Conservation (phyloP, 2,329 filamentous ascomycete genomes). For the Didymella glomerata region DNA sequence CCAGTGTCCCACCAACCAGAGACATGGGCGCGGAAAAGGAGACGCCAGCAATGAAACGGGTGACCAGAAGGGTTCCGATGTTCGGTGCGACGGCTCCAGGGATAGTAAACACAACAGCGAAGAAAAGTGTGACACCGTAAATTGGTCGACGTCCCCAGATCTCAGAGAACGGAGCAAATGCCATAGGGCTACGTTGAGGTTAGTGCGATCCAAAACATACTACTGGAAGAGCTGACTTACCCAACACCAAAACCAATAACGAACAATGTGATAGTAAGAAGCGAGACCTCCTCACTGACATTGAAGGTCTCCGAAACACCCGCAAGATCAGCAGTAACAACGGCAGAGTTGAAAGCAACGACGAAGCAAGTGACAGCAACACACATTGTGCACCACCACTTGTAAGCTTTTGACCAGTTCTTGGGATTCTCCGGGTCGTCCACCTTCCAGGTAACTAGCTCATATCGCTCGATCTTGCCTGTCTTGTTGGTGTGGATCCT, state of each 20-base stretch:
- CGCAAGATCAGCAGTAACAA: slow-evolving; percentile 78
- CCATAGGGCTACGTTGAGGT: slow-evolving; percentile 70
- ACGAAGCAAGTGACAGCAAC: slow-evolving; percentile 68
- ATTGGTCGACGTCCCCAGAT: slow-evolving; percentile 75
- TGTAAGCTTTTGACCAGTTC: slow-evolving; percentile 80
- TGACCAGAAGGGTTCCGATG: slow-evolving; percentile 77
- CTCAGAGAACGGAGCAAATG: slow-evolving; percentile 80
- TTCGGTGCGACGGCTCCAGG: slow-evolving; percentile 81
- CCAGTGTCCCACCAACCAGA: slow-evolving; percentile 80
- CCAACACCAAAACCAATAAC: slow-evolving; percentile 79
- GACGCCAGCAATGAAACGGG: slow-evolving; percentile 80
- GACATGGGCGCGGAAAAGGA: slow-evolving; percentile 89
- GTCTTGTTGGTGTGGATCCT: slow-evolving; percentile 63
- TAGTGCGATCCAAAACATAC: not conserved
- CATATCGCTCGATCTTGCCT: slow-evolving; percentile 61
- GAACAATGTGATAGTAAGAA: slow-evolving; percentile 78
- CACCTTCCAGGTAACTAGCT: slow-evolving; percentile 74
- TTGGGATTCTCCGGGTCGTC: slow-evolving; percentile 82
- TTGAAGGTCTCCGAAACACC: slow-evolving; percentile 71
- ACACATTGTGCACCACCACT: slow-evolving; percentile 84
- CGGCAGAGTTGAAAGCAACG: slow-evolving; percentile 66
- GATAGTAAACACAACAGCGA: slow-evolving; percentile 81
- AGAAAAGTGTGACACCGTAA: slow-evolving; percentile 71
- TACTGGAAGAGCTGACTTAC: not conserved
- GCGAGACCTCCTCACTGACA: slow-evolving; percentile 75